phyloP scores from a whole-genome alignment of 1,284 basidiomycete species.

The Puccinia sorghi region DNA sequence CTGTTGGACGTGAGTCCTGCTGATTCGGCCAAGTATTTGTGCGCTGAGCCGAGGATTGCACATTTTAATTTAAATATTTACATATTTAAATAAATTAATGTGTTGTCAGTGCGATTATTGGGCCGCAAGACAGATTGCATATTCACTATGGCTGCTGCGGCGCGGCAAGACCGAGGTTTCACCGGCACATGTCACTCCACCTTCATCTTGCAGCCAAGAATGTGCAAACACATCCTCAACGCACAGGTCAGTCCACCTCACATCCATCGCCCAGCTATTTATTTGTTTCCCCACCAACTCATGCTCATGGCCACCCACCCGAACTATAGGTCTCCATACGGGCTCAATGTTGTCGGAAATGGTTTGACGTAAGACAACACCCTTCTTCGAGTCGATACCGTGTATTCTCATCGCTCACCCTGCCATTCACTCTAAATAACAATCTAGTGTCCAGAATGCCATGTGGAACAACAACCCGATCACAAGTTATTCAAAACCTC shows the following conservation, averaged over 20 bases:
- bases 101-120: too few relatives aligned
- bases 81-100: too few relatives aligned
- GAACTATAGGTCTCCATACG: slow-evolving; percentile 71
- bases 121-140: neutral
- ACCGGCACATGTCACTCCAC: too few relatives aligned
- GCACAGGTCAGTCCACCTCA: slow-evolving; percentile 64
- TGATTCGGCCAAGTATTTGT: neutral
- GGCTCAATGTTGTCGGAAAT: slow-evolving; percentile 89
- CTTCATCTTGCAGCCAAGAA: neutral
- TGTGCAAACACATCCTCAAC: slow-evolving; percentile 83
- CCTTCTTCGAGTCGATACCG: too few relatives aligned
- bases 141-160: neutral
- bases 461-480: slow-evolving; percentile 72
- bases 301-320: too few relatives aligned
- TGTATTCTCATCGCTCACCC: too few relatives aligned
- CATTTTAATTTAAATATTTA: too few relatives aligned
- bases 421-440: neutral
- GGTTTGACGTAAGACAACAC: slow-evolving; percentile 70
- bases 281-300: too few relatives aligned
- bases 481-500: slow-evolving; percentile 74
- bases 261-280: neutral
- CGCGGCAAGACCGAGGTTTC: too few relatives aligned
- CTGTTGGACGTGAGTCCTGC: neutral
- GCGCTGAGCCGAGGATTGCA: too few relatives aligned
- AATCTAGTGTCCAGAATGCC: slow-evolving; percentile 79